phyloP scores from a whole-genome alignment of 768 basidiomycete genomes.

The Termitomyces sp. region DNA sequence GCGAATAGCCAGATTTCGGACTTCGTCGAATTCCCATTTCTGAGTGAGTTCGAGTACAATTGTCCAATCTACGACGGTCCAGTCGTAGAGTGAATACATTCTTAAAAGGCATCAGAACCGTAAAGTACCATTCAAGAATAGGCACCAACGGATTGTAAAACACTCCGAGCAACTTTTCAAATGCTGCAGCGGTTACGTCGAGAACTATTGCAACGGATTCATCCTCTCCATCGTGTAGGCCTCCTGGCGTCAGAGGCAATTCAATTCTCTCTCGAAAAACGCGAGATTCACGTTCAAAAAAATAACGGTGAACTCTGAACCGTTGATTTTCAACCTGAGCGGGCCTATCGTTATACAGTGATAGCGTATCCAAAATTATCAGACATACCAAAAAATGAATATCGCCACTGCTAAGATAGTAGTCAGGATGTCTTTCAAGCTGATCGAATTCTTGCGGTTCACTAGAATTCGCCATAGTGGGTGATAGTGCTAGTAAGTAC shows the following conservation, averaged over 20 bases:
- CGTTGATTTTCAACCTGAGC: constrained; percentile 51
- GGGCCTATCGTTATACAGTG: neutral
- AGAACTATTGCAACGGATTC: constrained; percentile 41
- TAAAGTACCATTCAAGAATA: neutral
- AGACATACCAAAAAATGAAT: constrained; percentile 46
- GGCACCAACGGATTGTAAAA: constrained; percentile 52
- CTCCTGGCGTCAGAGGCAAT: constrained; percentile 26
- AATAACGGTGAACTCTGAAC: constrained; percentile 58
- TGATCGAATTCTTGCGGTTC: constrained; percentile 14
- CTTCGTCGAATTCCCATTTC: constrained; percentile 39
- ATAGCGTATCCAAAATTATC: neutral
- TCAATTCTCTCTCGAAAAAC: constrained; percentile 38
- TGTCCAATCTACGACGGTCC: constrained; percentile 48
- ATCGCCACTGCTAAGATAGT: constrained; percentile 54
- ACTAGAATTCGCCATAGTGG: neutral
- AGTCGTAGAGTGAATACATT: constrained; percentile 52
- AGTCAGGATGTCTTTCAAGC: constrained; percentile 28
- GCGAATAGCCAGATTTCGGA: constrained; percentile 47
- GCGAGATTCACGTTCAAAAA: constrained; percentile 59
- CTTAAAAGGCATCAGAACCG: constrained; percentile 26
- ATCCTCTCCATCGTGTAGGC: constrained; percentile 29
- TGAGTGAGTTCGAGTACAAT: constrained; percentile 50
- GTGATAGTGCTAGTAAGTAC: too few species aligned
- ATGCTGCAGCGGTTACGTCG: constrained; percentile 32
- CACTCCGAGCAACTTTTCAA: constrained; percentile 47